phyloP scores from a whole-genome alignment of 2,329 filamentous ascomycete species.

The Venturia carpophila region DNA sequence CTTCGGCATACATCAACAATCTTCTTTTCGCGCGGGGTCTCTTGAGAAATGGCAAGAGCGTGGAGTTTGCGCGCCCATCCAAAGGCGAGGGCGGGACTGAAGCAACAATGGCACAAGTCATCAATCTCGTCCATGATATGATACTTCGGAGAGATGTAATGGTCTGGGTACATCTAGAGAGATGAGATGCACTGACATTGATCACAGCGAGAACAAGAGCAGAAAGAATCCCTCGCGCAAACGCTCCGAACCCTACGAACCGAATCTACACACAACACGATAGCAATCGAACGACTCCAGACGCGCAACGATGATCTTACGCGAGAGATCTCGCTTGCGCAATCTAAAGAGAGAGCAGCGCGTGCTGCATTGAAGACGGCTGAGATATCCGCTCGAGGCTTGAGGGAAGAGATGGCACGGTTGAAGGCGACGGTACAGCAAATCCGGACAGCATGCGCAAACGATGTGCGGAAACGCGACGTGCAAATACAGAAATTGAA shows the following conservation, averaged over 20 bases:
- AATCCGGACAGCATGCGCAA: conserved; percentile 77
- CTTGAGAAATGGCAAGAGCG: conserved; percentile 56
- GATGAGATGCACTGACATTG: conserved; percentile 5
- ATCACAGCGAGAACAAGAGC: conserved; percentile 72
- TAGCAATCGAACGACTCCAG: conserved; percentile 55
- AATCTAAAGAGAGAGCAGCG: conserved; percentile 63
- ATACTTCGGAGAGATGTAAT: conserved; percentile 81
- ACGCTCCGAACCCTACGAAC: conserved; percentile 69
- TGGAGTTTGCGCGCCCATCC: conserved; percentile 74
- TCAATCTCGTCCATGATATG: conserved; percentile 89
- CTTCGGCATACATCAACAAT: conserved; percentile 58
- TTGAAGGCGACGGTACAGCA: conserved; percentile 75
- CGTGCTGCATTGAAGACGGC: conserved; percentile 64
- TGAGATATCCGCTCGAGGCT: conserved; percentile 63
- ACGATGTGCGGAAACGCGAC: conserved; percentile 85
- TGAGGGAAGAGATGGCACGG: conserved; percentile 76
- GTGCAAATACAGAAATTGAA: conserved; percentile 83
- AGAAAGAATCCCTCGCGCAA: conserved; percentile 72
- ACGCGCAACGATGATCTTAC: conserved; percentile 49
- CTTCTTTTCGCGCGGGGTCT: conserved; percentile 56
- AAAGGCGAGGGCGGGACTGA: conserved; percentile 54
- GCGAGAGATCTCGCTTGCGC: conserved; percentile 49
- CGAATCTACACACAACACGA: conserved; percentile 65
- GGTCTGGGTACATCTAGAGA: neutral
- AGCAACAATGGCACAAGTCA: conserved; percentile 74